These are phyloP conservation scores for Oryza rufipogon DNA, from an alignment of 176 grass and related monocot genomes.

Conservation along the genomic window DNA sequence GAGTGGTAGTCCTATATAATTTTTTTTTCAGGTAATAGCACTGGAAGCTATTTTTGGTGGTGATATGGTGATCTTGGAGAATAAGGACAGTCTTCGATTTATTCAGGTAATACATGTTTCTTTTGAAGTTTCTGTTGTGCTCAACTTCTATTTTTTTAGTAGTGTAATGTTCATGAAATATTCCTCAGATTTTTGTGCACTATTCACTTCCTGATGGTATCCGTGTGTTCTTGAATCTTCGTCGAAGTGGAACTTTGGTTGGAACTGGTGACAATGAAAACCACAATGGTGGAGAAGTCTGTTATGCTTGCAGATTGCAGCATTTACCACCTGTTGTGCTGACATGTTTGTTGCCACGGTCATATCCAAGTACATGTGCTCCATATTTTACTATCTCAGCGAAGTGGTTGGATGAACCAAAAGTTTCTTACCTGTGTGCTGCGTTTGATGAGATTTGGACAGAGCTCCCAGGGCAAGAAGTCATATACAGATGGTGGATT, in stretches of 20 bases:
- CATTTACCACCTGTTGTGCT: constrained; percentile 58
- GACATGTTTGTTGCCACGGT: constrained; percentile 56
- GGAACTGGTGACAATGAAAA: constrained; percentile 32
- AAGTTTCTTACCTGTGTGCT: constrained; percentile 52
- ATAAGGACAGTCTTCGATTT: constrained; percentile 45
- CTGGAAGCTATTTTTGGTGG: constrained; percentile 69
- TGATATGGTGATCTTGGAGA: constrained; percentile 47
- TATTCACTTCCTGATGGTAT: constrained; percentile 44
- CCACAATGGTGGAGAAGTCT: constrained; percentile 34
- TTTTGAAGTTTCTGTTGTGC: background rate
- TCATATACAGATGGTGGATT: constrained; percentile 59
- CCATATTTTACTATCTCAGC: constrained; percentile 59
- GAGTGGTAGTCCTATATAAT: background rate
- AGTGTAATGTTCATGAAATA: background rate
- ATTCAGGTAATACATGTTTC: constrained; percentile 51
- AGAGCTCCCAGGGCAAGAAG: constrained; percentile 58
- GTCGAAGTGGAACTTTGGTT: constrained; percentile 33
- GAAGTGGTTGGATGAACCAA: constrained; percentile 51
- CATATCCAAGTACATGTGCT: constrained; percentile 57
- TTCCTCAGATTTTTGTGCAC: constrained; percentile 41
- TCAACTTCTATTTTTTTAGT: background rate
- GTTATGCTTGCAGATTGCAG: constrained; percentile 51
- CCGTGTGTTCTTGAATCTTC: constrained; percentile 46
- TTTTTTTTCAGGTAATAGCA: constrained; percentile 51
- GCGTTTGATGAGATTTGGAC: constrained; percentile 61